phyloP scores from a whole-genome alignment of 768 basidiomycete species.

The Suillus subaureus region DNA sequence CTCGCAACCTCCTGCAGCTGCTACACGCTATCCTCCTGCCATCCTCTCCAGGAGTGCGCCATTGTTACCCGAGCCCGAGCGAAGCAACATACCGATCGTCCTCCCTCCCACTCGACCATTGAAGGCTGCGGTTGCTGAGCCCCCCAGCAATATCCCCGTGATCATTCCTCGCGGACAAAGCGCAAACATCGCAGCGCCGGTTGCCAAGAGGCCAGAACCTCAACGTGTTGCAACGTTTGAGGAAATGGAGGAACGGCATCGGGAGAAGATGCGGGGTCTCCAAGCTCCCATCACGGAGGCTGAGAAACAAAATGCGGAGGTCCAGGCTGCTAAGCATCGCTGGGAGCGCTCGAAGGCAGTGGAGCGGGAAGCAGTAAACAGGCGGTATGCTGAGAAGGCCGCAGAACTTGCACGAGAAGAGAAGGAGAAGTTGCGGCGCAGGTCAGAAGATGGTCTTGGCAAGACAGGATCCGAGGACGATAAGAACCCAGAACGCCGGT shows the following conservation, averaged over 20 bases:
- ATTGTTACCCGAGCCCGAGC: slow-evolving; percentile 17
- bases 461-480: slow-evolving; percentile 36
- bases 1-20: slow-evolving; percentile 31
- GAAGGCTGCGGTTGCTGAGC: slow-evolving; percentile 36
- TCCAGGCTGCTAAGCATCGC: slow-evolving; percentile 73
- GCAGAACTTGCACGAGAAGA: slow-evolving; percentile 51
- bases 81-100: slow-evolving; percentile 34
- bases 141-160: slow-evolving; percentile 41
- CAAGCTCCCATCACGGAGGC: slow-evolving; percentile 85
- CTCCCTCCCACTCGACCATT: slow-evolving; percentile 32
- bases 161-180: slow-evolving; percentile 48
- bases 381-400: slow-evolving; percentile 72
- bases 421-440: slow-evolving; percentile 41
- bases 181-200: slow-evolving; percentile 32
- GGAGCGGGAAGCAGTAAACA: slow-evolving; percentile 75
- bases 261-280: slow-evolving; percentile 78
- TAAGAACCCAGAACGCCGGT: slow-evolving; percentile 41
- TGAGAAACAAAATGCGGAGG: slow-evolving; percentile 73
- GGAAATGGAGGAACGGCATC: slow-evolving; percentile 83
- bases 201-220: slow-evolving; percentile 50
- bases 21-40: slow-evolving; percentile 22
- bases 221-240: slow-evolving; percentile 79
- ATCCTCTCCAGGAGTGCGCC: slow-evolving; percentile 27
- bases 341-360: slow-evolving; percentile 80
- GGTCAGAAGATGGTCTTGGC: slow-evolving; percentile 43